A percentile compares a stretch with the other conserved stretches of the same genome.
phyloP scores from a whole-genome alignment of 73 alveolate species.

The Paramecium caudatum region DNA sequence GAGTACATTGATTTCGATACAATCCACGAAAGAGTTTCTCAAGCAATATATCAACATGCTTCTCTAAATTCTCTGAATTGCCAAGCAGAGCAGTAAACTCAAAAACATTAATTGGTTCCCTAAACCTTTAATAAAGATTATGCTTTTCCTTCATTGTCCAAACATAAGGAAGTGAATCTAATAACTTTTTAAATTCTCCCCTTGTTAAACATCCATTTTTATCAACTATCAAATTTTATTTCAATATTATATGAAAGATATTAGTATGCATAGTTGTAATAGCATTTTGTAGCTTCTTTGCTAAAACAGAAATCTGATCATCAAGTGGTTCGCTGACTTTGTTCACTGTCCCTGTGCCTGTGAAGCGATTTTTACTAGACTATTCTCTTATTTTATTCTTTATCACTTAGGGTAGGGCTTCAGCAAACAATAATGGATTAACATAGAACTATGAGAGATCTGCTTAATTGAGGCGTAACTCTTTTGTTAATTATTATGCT shows the following conservation, averaged over 20 bases:
- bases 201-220: slow-evolving; percentile 9
- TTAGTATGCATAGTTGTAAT: not conserved
- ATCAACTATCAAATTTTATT: not conserved
- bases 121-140: not conserved
- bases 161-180: slow-evolving; percentile 51
- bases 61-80: not conserved
- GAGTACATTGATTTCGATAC: not conserved
- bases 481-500: not conserved
- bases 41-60: not conserved
- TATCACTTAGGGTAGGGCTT: slow-evolving; percentile 11
- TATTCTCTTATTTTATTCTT: slow-evolving; percentile 4
- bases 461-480: not conserved
- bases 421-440: slow-evolving; percentile 5
- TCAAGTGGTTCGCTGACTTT: not conserved
- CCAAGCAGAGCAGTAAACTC: not conserved
- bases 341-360: not conserved
- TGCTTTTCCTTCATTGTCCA: slow-evolving; percentile 58
- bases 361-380: not conserved
- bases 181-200: slow-evolving; percentile 45
- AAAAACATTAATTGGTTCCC: slow-evolving; percentile 13
- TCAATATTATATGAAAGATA: slow-evolving; percentile 2
- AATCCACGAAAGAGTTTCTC: slow-evolving; percentile 32
- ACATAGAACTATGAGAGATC: slow-evolving; percentile 45
- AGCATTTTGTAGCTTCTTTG: not conserved
- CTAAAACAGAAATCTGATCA: not conserved